These are phyloP conservation scores for Fusarium aywerte DNA, from an alignment of 2,329 filamentous ascomycete species.

Conservation along the genomic window DNA sequence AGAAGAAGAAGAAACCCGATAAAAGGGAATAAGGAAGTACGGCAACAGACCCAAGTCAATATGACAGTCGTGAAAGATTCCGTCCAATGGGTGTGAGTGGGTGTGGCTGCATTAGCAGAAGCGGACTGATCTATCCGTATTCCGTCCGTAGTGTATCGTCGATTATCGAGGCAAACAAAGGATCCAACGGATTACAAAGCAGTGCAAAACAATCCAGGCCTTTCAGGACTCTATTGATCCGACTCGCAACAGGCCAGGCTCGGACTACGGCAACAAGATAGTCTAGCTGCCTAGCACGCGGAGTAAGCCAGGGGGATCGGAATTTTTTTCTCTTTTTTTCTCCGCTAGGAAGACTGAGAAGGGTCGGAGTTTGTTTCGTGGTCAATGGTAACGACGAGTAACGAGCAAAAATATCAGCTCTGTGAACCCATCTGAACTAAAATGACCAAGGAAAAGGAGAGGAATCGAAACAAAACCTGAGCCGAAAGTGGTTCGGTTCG, in stretches of 20 bases:
- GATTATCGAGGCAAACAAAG: conserved; percentile 6
- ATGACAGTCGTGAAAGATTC: conserved; percentile 23
- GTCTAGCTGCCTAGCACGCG: conserved; percentile 19
- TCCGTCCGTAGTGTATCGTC: conserved; percentile 7
- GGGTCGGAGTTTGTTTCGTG: conserved; percentile 7
- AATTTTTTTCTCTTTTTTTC: not conserved
- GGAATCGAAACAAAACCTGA: not conserved
- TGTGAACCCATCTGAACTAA: not conserved
- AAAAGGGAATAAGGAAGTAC: conserved; percentile 14
- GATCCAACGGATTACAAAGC: conserved; percentile 40
- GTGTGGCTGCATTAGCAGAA: conserved; percentile 24
- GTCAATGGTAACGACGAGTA: conserved; percentile 15
- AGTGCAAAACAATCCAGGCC: conserved; percentile 1
- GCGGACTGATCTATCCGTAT: conserved; percentile 4
- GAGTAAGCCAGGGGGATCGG: conserved; percentile 23
- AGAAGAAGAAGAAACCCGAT: conserved; percentile 14
- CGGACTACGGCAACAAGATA: conserved; percentile 34
- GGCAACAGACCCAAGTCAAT: conserved; percentile 23
- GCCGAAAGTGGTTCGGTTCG: conserved; percentile 13
- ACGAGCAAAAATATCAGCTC: not conserved
- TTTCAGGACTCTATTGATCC: not conserved
- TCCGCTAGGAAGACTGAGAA: not conserved
- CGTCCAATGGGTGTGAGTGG: conserved; percentile 9
- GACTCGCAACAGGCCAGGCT: conserved; percentile 7
- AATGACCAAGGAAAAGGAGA: not conserved